Base-by-base conservation (phyloP, 1,139 yeast genomes). In the Taphrina pruni region DNA sequence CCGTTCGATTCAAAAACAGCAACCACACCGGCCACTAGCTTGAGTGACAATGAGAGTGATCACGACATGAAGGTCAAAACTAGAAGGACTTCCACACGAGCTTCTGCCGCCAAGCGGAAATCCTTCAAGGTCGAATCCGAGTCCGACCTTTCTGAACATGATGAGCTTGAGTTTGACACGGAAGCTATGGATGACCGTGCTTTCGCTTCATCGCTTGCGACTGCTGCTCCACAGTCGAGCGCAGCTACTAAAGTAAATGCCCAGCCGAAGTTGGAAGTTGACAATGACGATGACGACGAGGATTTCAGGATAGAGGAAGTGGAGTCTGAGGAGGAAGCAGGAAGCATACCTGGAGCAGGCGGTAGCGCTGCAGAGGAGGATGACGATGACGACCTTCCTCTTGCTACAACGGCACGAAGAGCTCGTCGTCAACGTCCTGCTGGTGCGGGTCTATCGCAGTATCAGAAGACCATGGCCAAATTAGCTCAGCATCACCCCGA, bases 401-500 rank as follows among this genome's bases (percentile, higher is more conserved):
- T 41, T 32, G 51, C 50, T 12, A 43, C 35, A 20, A 41, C 51
- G 5, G 51, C 48, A 3, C 14, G 36, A 12, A 64, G 69, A 5
- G 61, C 48, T 14, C 45, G 54, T 14, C 64, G 64, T 9, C 36
- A 26, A 1, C 67, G 61, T 35, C 9, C 50, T 20, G 26, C 55
- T n/a, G 14, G 48, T 17, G 46, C 58, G 1, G n/a, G 57, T n/a
- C 36, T 64, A 20, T 57, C 64, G 6, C 64, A 58, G 39, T 60
- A 69, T 46, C 66, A 69, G 54, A 50, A 50, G 48, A 69, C 70
- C 20, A 51, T 45, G 41, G 50, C 51, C 48, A 66, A 69, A 20
- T 80, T 94, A 39, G 89, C 83, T 75, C 88, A 85, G 60, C 81
- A 85, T 69, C 98, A 94, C 77, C 97, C 97, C 0, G 87, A 89